These are phyloP conservation scores for Raddia distichophylla DNA, from an alignment of 176 grass and related monocot species.

Conservation along the genomic window DNA sequence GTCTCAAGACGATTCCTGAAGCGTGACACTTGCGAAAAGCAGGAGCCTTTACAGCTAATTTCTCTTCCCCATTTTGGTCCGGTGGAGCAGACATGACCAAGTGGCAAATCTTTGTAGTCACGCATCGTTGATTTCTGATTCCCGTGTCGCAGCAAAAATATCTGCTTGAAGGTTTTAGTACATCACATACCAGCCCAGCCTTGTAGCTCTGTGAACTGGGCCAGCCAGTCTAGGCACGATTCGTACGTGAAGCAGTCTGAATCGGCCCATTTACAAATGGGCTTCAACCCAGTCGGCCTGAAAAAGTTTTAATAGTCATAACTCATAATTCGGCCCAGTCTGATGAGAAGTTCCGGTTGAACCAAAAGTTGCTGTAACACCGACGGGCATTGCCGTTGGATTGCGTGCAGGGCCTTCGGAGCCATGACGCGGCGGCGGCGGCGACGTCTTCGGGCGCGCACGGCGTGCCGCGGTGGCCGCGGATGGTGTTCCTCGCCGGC, in stretches of 20 bases:
- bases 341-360: too few species aligned
- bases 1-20: background rate
- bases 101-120: background rate
- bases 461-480: conserved; percentile 72
- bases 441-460: background rate
- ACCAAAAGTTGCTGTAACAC: background rate
- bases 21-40: background rate
- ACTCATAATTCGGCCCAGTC: too few species aligned
- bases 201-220: too few species aligned
- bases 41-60: background rate
- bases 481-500: conserved; percentile 76
- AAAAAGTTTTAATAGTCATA: too few species aligned
- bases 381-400: background rate
- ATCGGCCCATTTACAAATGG: too few species aligned
- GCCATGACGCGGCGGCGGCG: conserved; percentile 7
- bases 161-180: too few species aligned
- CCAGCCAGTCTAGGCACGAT: too few species aligned
- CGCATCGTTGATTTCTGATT: conserved; percentile 8
- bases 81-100: conserved; percentile 29
- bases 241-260: too few species aligned
- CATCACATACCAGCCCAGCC: too few species aligned
- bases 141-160: too few species aligned
- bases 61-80: background rate
- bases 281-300: too few species aligned
- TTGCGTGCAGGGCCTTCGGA: conserved; percentile 32